These are phyloP conservation scores for Yamadazyma pseudoaaseri DNA, from an alignment of 1,139 yeast species.

Conservation along the genomic window DNA sequence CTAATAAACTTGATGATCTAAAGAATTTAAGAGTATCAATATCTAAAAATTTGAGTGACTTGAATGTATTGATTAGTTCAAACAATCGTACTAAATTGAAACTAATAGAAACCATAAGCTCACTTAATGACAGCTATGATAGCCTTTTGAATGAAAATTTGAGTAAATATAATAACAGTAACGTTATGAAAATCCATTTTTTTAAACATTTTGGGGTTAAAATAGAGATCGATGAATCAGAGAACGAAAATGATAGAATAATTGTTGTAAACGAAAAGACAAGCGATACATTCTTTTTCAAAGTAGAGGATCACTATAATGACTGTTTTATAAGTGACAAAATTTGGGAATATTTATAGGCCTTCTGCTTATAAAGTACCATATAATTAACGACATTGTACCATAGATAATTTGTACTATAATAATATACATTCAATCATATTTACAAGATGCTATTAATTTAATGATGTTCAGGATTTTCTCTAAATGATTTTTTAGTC, in stretches of 20 bases:
- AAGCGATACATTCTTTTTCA: slow-evolving; percentile 50
- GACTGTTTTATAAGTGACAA: slow-evolving; percentile 65
- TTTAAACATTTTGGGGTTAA: slow-evolving; percentile 46
- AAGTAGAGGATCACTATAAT: slow-evolving; percentile 58
- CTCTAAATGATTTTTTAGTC: slow-evolving; percentile 83
- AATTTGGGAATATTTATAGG: slow-evolving; percentile 65
- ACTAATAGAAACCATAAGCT: slow-evolving; percentile 31
- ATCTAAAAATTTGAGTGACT: slow-evolving; percentile 57
- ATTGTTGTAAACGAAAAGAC: slow-evolving; percentile 50
- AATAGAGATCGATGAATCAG: slow-evolving; percentile 24
- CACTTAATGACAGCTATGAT: slow-evolving; percentile 21
- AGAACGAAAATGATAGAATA: slow-evolving; percentile 28
- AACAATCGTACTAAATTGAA: slow-evolving; percentile 43
- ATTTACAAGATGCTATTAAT: slow-evolving; percentile 8
- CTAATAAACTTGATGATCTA: slow-evolving; percentile 6
- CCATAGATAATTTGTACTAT: slow-evolving; percentile 3
- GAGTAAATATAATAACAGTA: slow-evolving; percentile 29
- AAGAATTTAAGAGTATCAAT: slow-evolving; percentile 39
- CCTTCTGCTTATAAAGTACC: no score
- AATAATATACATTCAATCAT: slow-evolving; percentile 5
- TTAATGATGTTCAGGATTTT: slow-evolving; percentile 75
- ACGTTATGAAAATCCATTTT: slow-evolving; percentile 41
- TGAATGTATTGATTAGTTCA: slow-evolving; percentile 52
- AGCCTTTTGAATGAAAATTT: slow-evolving; percentile 24
- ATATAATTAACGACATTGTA: slow-evolving; percentile 2